Evolutionary conservation across 148 eudicot species (phyloP), one percentile per base, ranked within the genome.

Genomic region (Pharnaceum exiguum): DNA sequence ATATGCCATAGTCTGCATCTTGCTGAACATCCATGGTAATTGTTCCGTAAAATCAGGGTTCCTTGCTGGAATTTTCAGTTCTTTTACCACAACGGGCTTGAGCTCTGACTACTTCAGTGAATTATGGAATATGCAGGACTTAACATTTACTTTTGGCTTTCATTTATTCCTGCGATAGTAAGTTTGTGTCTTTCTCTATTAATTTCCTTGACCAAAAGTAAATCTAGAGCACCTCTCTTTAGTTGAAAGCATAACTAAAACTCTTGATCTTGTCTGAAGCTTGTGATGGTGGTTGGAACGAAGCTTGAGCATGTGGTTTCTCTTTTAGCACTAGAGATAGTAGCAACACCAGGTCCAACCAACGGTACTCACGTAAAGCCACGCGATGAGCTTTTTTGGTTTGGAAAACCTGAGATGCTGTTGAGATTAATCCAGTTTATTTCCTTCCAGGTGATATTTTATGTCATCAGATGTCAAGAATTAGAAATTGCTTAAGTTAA

Each of bases 301-400:
- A 93, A 93, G 71, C 99, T 89, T 54, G 95, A 93, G 70, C 99
- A 93, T 64, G 95, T 93, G n/a, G 99, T 93, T 58, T 88, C 99
- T 31, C 52, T 81, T 53, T 72, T 93, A 66, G 99, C 99, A 38
- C 69, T 93, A 24, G 96, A 85, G 79, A 82, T 87, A 55, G 85
- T 75, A 58, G 73, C 79, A 62, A 88, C 87, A 48, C 51, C 52
- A 50, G 87, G 85, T 39, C 76, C 81, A 29, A 50, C 86, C 49
- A 53, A 45, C 27, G 86, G 85, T 57, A 60, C 79, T 32, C 91
- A 93, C 70, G 95, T 93, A 6, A 93, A 93, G 79, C 99, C 96
- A 38, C 77, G 99, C 10, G 99, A 93, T 58, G 95, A 78, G 58
- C 83, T 93, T 10, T 93, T 93, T 56, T 93, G 99, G 99, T 93